phyloP scores from a whole-genome alignment of 257 asterid genomes.

The Ophiorrhiza pumila region DNA sequence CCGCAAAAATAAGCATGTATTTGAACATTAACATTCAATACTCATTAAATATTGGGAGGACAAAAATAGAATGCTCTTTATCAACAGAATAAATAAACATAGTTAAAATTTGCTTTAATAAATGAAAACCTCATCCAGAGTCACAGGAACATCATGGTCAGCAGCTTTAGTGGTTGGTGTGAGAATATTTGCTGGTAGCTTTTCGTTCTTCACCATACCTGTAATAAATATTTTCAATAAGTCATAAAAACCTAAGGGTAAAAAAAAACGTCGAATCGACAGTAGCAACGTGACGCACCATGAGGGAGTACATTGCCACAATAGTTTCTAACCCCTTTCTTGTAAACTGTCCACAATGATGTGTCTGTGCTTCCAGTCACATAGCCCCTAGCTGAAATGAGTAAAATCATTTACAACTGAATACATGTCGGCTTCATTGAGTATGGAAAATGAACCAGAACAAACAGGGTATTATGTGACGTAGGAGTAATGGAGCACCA shows the following conservation, averaged over 20 bases:
- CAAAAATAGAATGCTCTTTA: not conserved
- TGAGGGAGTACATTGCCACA: conserved; percentile 92
- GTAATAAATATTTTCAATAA: conserved; percentile 15
- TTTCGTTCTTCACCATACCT: conserved; percentile 89
- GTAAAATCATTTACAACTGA: conserved; percentile 9
- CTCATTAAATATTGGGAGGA: not conserved
- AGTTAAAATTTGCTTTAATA: not conserved
- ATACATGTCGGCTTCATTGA: not conserved
- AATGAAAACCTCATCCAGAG: conserved; percentile 73
- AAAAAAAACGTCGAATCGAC: not conserved
- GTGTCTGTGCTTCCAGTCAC: conserved; percentile 98
- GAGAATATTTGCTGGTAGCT: conserved; percentile 62
- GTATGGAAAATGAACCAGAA: not conserved
- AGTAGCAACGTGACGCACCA: conserved; percentile 36
- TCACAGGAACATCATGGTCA: conserved; percentile 90
- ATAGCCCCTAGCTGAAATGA: conserved; percentile 72
- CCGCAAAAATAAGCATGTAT: conserved; percentile 9
- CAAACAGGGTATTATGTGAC: not conserved
- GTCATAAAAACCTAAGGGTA: conserved; percentile 4
- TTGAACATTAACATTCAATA: not conserved
- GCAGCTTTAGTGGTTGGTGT: conserved; percentile 96
- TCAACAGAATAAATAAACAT: not conserved
- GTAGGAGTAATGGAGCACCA: not conserved
- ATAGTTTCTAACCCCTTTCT: conserved; percentile 68
- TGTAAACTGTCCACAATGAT: conserved; percentile 93